Evolutionary conservation across 345 rosid genomes (phyloP), one percentile per base, ranked within the genome.

Genomic region (Camelina sativa): DNA sequence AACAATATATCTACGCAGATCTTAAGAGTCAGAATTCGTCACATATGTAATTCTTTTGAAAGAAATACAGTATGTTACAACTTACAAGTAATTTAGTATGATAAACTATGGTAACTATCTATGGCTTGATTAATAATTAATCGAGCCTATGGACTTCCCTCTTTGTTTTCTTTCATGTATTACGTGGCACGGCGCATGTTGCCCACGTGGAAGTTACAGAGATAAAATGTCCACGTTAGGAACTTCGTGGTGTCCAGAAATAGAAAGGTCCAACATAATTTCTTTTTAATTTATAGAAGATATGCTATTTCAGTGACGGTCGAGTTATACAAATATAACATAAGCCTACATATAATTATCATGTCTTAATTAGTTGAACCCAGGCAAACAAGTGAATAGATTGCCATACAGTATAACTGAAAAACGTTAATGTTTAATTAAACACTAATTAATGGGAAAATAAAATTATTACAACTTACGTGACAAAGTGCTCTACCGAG

Each of bases 401-500:
- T 19, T 19, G 5, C 16, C 56, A 35, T 40, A 13, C 50, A 32
- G 11, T 8, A 23, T 9, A 38, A 62, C 1, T 28, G 11, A 44
- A 44, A 52, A 63, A 28, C 11, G 34, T 43, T 32, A 37, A 35
- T 55, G 30, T n/a, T 25, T 11, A 48, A 19, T 7, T 28, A 0
- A 70, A 55, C 48, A 6, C 52, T 19, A 54, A 46, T 8, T 7
- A 15, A 23, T 25, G n/a, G 2, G 11, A 11, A 19, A 5, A 67
- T 30, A 19, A 5, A 41, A 41, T 10, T 15, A 58, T 5, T 5
- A 13, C 5, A 47, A 73, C 97, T 92, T 84, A 88, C 97, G 75
- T 88, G 88, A 10, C 88, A 82, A 46, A 92, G 91, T 46, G 92
- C 83, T 82, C 93, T 78, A 10, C 81, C 81, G 61, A 92, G 86